Conservation (phyloP, 345 rosid genomes). For the Arabidopsis suecica region DNA sequence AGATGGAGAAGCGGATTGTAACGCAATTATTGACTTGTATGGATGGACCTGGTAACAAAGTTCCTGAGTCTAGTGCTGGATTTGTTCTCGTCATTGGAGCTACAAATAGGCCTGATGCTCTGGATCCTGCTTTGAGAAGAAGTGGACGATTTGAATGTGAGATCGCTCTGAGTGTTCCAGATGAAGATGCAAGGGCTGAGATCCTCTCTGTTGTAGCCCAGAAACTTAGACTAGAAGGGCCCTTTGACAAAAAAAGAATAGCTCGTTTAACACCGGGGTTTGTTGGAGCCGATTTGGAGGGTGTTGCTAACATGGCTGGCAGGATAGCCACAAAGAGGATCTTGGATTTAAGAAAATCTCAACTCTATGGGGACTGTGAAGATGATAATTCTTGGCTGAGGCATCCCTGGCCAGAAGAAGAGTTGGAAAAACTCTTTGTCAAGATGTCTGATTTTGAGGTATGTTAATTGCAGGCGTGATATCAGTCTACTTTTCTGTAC, state of each 20-base stretch:
- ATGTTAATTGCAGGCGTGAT: conserved; percentile 1
- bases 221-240: neutral
- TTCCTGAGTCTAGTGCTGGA: conserved; percentile 51
- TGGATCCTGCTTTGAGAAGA: conserved; percentile 85
- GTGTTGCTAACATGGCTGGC: conserved; percentile 5
- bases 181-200: conserved; percentile 56
- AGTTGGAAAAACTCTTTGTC: conserved; percentile 69
- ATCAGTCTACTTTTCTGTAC: neutral
- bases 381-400: conserved; percentile 66
- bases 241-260: neutral
- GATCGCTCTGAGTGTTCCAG: conserved; percentile 79
- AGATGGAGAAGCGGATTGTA: conserved; percentile 89
- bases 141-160: conserved; percentile 94
- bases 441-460: conserved; percentile 93
- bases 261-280: neutral
- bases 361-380: conserved; percentile 48
- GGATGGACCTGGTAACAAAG: conserved; percentile 67
- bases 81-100: conserved; percentile 93
- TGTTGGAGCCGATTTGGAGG: conserved; percentile 1
- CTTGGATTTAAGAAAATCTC: conserved; percentile 56
- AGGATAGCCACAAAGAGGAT: conserved; percentile 73
- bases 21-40: conserved; percentile 91
- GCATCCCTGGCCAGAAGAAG: conserved; percentile 77
- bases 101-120: conserved; percentile 90
- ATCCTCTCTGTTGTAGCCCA: neutral